Conservation (phyloP, 495 filamentous ascomycete genomes). For the Elaphomyces granulatus region DNA sequence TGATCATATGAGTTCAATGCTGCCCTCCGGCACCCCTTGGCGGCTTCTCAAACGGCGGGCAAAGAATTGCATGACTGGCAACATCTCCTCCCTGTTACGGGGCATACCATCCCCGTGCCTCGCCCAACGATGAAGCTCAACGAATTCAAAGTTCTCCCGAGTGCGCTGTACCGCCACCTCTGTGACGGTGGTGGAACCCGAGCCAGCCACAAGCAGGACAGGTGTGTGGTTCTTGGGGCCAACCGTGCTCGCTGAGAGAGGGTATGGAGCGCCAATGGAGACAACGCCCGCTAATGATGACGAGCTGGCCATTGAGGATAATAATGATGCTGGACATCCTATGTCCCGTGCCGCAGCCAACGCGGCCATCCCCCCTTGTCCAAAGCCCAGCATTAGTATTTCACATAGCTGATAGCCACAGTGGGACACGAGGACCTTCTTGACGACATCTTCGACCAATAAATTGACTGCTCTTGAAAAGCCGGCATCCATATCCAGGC, state of each 20-base stretch:
- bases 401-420: constrained; percentile 58
- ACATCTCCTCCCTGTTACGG: constrained; percentile 65
- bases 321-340: constrained; percentile 2
- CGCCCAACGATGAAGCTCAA: constrained; percentile 62
- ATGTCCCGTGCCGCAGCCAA: constrained; percentile 40
- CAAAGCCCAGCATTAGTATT: constrained; percentile 70
- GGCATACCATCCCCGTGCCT: constrained; percentile 74
- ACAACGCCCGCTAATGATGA: constrained; percentile 44
- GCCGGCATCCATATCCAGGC: constrained; percentile 66
- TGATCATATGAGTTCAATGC: constrained; percentile 36
- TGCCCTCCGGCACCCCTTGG: constrained; percentile 44
- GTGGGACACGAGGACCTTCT: constrained; percentile 42
- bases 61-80: constrained; percentile 89
- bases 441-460: constrained; percentile 43
- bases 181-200: constrained; percentile 40
- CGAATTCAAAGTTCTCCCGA: constrained; percentile 52
- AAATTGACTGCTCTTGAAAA: constrained; percentile 41
- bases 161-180: constrained; percentile 45
- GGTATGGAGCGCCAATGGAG: constrained; percentile 60
- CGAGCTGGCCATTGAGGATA: not conserved
- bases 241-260: constrained; percentile 29
- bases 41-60: constrained; percentile 57
- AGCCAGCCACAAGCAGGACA: constrained; percentile 46
- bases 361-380: constrained; percentile 74
- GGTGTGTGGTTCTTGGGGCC: constrained; percentile 49